phyloP scores from a whole-genome alignment of 495 filamentous ascomycete species.

The Penicillium bovifimosum region DNA sequence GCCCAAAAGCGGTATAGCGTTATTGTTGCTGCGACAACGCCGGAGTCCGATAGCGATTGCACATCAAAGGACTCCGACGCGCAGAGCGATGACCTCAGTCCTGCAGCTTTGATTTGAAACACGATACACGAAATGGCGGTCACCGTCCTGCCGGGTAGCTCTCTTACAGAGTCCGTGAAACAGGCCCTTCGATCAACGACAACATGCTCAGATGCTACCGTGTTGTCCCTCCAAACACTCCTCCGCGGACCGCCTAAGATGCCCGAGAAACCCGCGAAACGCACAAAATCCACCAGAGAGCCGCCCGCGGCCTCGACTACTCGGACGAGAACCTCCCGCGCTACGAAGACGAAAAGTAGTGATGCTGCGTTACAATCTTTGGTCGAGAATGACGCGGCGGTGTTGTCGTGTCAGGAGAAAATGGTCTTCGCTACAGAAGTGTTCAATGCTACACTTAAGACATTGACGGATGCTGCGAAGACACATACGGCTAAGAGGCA shows the following conservation, averaged over 20 bases:
- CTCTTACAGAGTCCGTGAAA: conserved; percentile 42
- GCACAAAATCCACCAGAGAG: conserved; percentile 23
- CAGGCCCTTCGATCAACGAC: conserved; percentile 42
- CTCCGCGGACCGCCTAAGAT: conserved; percentile 31
- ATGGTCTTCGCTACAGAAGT: conserved; percentile 73
- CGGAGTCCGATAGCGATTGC: conserved; percentile 22
- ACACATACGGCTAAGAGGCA: conserved; percentile 15
- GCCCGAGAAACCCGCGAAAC: conserved; percentile 22
- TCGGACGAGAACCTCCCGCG: conserved; percentile 32
- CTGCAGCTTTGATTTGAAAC: conserved; percentile 5
- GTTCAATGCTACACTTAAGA: conserved; percentile 70
- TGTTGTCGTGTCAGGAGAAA: conserved; percentile 54
- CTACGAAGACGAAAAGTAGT: conserved; percentile 32
- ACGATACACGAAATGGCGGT: conserved; percentile 32
- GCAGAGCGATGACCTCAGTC: conserved; percentile 15
- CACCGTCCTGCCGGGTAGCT: conserved; percentile 30
- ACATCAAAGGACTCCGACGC: conserved; percentile 16
- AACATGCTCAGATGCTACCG: conserved; percentile 45
- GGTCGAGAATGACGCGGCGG: conserved; percentile 32
- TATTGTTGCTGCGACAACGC: conserved; percentile 42
- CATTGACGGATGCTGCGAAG: conserved; percentile 69
- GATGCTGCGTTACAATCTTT: conserved; percentile 25
- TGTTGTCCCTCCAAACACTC: conserved; percentile 42
- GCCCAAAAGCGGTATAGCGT: conserved; percentile 18
- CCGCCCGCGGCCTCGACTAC: conserved; percentile 11